Base-by-base conservation (phyloP, 768 basidiomycete species). In the Pseudohyphozyma bogoriensis region DNA sequence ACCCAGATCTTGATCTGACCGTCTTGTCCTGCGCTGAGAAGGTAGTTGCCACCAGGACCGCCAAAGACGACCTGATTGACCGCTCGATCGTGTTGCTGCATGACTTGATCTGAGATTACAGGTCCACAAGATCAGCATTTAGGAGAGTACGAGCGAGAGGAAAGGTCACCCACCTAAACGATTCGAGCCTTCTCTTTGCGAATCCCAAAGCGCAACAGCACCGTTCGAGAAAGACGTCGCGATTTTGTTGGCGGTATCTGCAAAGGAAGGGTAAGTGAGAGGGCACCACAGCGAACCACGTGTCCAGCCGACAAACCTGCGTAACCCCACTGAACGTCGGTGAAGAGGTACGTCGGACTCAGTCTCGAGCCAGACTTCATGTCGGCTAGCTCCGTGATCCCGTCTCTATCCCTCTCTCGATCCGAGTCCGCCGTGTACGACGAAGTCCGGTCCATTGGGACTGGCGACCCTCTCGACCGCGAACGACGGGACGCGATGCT, bases 1-100 rank as follows among this genome's bases (percentile, higher is more conserved):
- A 68, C 66, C 67, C 67, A 68, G 20, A 68, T 49, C 62, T 65
- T 68, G 55, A 68, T 65, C 42, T 62, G 59, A 1, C 64, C 64
- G 32, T 69, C 65, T 24, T 69, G 65, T 10, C 68, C 63, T 3
- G 60, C 64, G 50, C 65, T 65, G 56, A 69, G 58, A 4, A 66
- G 47, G 56, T 54, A 66, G 35, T 49, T 58, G 24, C 68, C 68
- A 1, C 62, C 55, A 20, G 52, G 60, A 16, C 68, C 68, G 10
- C 65, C 68, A 13, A 69, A 69, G 9, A 60, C 58, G 31, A 69
- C 60, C 7, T 59, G 56, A 16, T 69, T 69, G 40, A 69, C 63
- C 1, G 68, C 62, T 36, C 65, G 59, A 29, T 69, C 65, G 40
- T 66, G 65, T 29, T 69, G 62, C 36, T 63, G 53, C 49, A 58